Base-by-base conservation (phyloP, 2,329 filamentous ascomycete genomes). In the Sporothrix pseudoabietina region DNA sequence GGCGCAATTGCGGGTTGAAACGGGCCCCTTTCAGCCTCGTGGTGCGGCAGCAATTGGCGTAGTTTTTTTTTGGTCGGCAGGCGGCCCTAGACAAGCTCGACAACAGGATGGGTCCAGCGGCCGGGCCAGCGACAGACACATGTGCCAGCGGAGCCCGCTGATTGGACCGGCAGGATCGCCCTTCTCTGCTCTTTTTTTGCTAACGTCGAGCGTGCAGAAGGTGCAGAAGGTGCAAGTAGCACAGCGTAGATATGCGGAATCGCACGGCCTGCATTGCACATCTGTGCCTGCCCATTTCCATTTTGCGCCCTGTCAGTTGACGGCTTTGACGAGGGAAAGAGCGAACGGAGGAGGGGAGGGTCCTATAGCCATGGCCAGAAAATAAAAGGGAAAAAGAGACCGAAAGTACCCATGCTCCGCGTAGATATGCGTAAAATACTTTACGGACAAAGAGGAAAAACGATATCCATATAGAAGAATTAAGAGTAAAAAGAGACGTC, bases 1-100 rank as follows among this genome's bases (percentile, higher is more conserved):
- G 65, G 69, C 19, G 49, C 54, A n/a, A 49, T 71, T 41, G 54
- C 69, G 69, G 69, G 69, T 59, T 57, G 41, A 30, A 65, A 70
- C 44, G 55, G 41, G 66, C 44, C 41, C 71, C 59, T 57, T 49
- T 66, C 72, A 73, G 72, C 72, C 72, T 73, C 66, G 68, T 71
- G 72, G 72, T 49, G 4, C 54, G 63, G 61, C n/a, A 66, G 39
- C 61, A 47, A 44, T 66, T 66, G 61, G 61, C 10, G 39, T 57
- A 10, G 22, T 32, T 57, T 57, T 35, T 35, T 35, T 35, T 35
- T 35, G 1, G 35, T 30, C 12, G 30, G 47, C 14, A 44, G 57
- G 44, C 55, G 30, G 30, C 54, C 39, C n/a, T 16, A n/a, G 35
- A 52, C 44, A 14, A 16, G 35, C 30, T 49, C 2, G 35, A 30